Evolutionary conservation across 345 rosid species (phyloP).

Genomic region (Brassica incana): DNA sequence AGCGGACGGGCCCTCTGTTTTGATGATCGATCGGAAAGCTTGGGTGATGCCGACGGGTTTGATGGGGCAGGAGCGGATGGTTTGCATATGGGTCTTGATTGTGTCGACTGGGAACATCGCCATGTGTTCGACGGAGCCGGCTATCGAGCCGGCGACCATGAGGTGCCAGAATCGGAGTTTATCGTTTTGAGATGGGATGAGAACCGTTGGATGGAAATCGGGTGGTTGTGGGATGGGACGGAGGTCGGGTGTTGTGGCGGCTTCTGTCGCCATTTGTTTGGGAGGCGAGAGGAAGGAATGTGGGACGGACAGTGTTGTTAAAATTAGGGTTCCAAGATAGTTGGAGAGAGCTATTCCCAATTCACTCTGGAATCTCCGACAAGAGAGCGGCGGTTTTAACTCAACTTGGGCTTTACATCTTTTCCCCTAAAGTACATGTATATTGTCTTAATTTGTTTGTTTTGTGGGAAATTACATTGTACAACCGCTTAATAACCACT

Average conservation of each 20-base stretch:
- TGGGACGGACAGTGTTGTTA: neutral
- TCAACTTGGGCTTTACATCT: conserved; percentile 1
- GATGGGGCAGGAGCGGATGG: conserved; percentile 83
- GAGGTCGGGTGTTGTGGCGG: conserved; percentile 58
- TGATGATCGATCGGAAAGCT: conserved; percentile 71
- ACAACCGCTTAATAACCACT: no score
- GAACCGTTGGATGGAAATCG: conserved; percentile 57
- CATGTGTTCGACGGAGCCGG: conserved; percentile 95
- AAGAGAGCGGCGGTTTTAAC: conserved; percentile 33
- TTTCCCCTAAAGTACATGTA: neutral
- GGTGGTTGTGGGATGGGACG: conserved; percentile 56
- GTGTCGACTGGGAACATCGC: conserved; percentile 99
- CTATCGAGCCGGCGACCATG: conserved; percentile 93
- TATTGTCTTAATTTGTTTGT: neutral
- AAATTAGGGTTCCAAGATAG: conserved; percentile 31
- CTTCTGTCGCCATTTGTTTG: conserved; percentile 60
- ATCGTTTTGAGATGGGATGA: conserved; percentile 44
- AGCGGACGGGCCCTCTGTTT: conserved; percentile 65
- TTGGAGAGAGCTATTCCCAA: conserved; percentile 29
- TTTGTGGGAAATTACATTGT: no score
- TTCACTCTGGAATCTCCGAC: conserved; percentile 36
- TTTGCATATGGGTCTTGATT: conserved; percentile 93
- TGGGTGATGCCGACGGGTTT: conserved; percentile 71
- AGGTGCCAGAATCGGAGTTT: conserved; percentile 90
- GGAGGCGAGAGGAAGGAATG: neutral